Conservation (phyloP, 306 rosid species). For the Boehmeria nivea region DNA sequence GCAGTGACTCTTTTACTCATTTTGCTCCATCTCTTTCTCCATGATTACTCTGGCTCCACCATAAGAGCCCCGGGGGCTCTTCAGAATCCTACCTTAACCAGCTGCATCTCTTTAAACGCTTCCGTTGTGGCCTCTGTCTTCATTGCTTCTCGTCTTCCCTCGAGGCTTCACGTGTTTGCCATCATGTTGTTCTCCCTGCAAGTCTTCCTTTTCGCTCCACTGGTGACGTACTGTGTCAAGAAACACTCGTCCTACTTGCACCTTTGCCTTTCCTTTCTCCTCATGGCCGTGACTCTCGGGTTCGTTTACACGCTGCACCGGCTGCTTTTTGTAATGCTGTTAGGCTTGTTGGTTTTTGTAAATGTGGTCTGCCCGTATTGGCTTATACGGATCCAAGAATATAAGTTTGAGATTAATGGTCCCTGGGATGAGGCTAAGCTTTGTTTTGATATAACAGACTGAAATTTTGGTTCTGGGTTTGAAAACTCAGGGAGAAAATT, state of each 20-base stretch:
- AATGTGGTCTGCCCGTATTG: constrained; percentile 81
- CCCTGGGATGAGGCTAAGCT: constrained; percentile 99
- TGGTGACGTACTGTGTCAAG: constrained; percentile 69
- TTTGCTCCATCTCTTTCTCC: constrained; percentile 77
- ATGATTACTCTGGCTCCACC: constrained; percentile 85
- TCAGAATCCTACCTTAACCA: constrained; percentile 64
- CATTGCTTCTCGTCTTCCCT: constrained; percentile 79
- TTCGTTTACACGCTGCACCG: constrained; percentile 53
- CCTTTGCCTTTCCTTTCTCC: constrained; percentile 57
- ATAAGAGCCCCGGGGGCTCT: constrained; percentile 50
- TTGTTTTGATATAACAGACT: constrained; percentile 83
- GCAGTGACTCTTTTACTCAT: constrained; percentile 62
- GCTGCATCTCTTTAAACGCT: constrained; percentile 82
- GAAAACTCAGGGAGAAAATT: neutral
- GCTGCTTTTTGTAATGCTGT: constrained; percentile 51
- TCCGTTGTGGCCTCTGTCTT: constrained; percentile 88
- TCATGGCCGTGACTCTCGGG: constrained; percentile 51
- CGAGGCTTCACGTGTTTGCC: constrained; percentile 76
- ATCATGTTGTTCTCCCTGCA: constrained; percentile 80
- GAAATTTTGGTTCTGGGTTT: no score
- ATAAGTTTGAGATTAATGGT: constrained; percentile 87
- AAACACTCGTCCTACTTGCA: constrained; percentile 63
- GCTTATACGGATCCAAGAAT: constrained; percentile 82
- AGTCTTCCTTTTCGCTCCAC: constrained; percentile 87
- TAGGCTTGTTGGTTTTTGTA: constrained; percentile 65